Base-by-base conservation (phyloP, 768 basidiomycete species). In the Tricholoma sp. region DNA sequence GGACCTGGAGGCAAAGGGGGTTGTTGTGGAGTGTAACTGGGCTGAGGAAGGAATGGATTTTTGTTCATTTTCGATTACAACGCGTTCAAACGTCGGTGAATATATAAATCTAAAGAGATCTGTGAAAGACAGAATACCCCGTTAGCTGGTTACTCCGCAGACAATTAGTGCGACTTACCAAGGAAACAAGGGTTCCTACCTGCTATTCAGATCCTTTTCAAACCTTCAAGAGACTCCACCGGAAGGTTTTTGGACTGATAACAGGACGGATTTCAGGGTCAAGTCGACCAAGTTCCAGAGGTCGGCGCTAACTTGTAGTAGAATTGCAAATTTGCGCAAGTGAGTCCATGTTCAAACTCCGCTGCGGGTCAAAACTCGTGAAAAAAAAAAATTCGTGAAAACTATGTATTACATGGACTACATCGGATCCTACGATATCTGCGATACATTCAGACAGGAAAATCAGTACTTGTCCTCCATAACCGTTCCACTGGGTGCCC, bases 1-100 rank as follows among this genome's bases (percentile, higher is more conserved):
- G 86, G 88, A 8, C 88, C 88, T n/a, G 88, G 87, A 50, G 89
- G 89, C 41, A 90, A 74, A 42, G 89, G 89, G 2, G 88, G 87
- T 63, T 89, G 88, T 47, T 83, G 86, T 28, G 85, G 80, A 12
- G 82, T 80, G 65, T 86, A 90, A 39, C 79, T 76, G 11, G 86
- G 81, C 48, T 83, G 81, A 17, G 87, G 85, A 57, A 85, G 78
- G 61, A 91, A 91, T 0, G 89, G 89, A 68, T 91, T 91, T 74
- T 90, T 91, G 76, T 91, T 88, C 89, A 91, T 91, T 57, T 57
- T 57, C 20, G 32, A 61, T 67, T 64, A 64, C 56, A 59, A 55
- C 61, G 61, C 61, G 55, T 49, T 41, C 53, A 36, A 29, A 50
- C 57, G 59, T 56, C 49, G 59, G 57, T 57, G 54, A 58, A 52